Conservation (phyloP, 176 grass and related monocot genomes). For the Coix lacrymajobi region DNA sequence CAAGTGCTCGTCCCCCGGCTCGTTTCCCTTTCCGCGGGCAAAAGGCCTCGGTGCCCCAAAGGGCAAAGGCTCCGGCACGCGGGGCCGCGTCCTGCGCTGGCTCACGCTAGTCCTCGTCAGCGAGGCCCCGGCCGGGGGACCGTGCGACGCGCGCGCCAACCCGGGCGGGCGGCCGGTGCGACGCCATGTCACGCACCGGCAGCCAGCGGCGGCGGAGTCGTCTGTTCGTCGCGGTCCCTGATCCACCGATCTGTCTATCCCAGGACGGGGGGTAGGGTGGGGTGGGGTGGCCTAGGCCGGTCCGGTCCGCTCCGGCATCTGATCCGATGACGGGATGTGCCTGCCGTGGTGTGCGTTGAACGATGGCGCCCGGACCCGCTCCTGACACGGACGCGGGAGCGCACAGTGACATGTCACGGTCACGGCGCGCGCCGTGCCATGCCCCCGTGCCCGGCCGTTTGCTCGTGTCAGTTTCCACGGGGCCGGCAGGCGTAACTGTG, state of each 20-base stretch:
- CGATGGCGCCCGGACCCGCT: neutral
- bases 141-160: neutral
- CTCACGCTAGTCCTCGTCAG: neutral
- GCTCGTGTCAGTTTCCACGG: slow-evolving; percentile 34
- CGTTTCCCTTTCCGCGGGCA: neutral
- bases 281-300: neutral
- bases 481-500: slow-evolving; percentile 28
- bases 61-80: neutral
- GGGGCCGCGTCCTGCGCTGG: slow-evolving; percentile 1
- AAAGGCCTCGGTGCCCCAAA: neutral
- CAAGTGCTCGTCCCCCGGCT: neutral
- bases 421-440: slow-evolving; percentile 6
- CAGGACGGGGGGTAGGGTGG: neutral
- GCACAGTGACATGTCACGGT: neutral
- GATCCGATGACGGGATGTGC: slow-evolving; percentile 10
- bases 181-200: neutral
- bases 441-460: slow-evolving; percentile 32
- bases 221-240: neutral
- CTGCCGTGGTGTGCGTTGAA: neutral
- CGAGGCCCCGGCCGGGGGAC: neutral
- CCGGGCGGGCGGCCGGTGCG: neutral
- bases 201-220: neutral
- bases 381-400: slow-evolving; percentile 8
- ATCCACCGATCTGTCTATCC: neutral
- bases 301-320: neutral